These are phyloP conservation scores for Juglanconis juglandina DNA, from an alignment of 2,329 filamentous ascomycete genomes.

Conservation along the genomic window DNA sequence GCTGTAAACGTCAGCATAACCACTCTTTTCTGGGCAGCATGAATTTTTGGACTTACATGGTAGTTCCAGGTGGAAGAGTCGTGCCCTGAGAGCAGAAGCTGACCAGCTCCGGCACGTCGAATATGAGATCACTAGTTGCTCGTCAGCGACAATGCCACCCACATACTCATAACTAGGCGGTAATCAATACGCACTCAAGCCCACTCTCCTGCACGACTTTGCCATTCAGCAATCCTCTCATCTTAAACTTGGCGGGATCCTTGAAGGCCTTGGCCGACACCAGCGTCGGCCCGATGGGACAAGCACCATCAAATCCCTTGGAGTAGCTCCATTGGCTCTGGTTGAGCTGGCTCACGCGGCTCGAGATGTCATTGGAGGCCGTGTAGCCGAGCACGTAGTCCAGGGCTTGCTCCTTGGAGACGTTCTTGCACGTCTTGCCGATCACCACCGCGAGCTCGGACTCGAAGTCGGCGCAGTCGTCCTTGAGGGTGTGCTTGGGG, in stretches of 20 bases:
- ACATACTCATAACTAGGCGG: constrained; percentile 18
- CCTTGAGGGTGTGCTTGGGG: constrained; percentile 49
- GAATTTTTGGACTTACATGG: constrained; percentile 28
- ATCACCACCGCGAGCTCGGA: constrained; percentile 57
- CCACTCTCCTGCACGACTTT: constrained; percentile 44
- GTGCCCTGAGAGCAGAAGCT: constrained; percentile 42
- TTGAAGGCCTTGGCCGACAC: constrained; percentile 41
- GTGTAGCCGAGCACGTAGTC: constrained; percentile 60
- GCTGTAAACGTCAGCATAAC: background rate
- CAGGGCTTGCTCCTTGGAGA: constrained; percentile 52
- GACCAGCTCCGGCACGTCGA: constrained; percentile 43
- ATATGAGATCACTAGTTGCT: constrained; percentile 50
- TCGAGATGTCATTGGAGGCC: constrained; percentile 58
- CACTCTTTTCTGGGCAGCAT: too few relatives aligned
- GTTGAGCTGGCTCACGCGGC: constrained; percentile 52
- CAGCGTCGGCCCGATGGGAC: constrained; percentile 51
- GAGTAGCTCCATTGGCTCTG: constrained; percentile 56
- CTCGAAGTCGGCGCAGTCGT: constrained; percentile 57
- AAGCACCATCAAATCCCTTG: constrained; percentile 56
- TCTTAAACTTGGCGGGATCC: constrained; percentile 37
- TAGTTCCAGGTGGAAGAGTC: constrained; percentile 37
- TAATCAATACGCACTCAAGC: constrained; percentile 21
- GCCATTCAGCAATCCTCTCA: constrained; percentile 48
- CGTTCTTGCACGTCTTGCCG: constrained; percentile 49
- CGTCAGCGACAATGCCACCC: background rate